Base-by-base conservation (phyloP, 306 rosid genomes). In the Alnus rubra region DNA sequence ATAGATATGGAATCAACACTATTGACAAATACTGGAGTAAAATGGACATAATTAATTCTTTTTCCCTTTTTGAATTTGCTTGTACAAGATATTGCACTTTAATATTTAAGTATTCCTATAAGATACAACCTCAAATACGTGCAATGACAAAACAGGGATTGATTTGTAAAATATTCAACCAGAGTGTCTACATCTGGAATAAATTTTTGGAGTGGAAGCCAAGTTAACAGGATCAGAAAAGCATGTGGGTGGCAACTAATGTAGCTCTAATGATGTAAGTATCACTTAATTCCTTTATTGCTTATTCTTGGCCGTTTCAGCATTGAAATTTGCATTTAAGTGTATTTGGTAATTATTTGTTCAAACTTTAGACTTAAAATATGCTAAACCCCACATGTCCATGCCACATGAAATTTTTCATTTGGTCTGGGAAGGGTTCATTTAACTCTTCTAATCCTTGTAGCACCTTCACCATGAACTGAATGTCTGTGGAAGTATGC, bases 281-380 rank as follows among this genome's bases (percentile, higher is more conserved):
- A 2, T 63, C n/a, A 14, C 10, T 64, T 37, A 13, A 58, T 8
- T 16, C 14, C 1, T 14, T 59, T 59, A 9, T 23, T 16, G 19
- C 42, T 64, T 31, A 64, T 64, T 64, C 70, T 64, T 35, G 48
- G 48, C 45, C 11, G 47, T 64, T 64, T 16, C 69, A 63, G 69
- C 19, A 37, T 37, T 9, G 9, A 37, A 64, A 13, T 64, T 64
- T 64, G 44, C 33, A 14, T 64, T 64, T 0, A 58, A 23, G 31
- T 23, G 7, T 64, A 35, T 35, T 35, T 3, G 14, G 15, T 64
- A 55, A 55, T 16, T 16, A 8, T 55, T 16, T 16, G 5, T 55
- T 55, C 62, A 55, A n/a, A 16, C 11, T 33, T 37, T 35, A 64
- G 45, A 63, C 69, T 63, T 14, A 45, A 33, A 35, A 33, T 14